Conservation (phyloP, 495 filamentous ascomycete species). For the Xylaria acuta region DNA sequence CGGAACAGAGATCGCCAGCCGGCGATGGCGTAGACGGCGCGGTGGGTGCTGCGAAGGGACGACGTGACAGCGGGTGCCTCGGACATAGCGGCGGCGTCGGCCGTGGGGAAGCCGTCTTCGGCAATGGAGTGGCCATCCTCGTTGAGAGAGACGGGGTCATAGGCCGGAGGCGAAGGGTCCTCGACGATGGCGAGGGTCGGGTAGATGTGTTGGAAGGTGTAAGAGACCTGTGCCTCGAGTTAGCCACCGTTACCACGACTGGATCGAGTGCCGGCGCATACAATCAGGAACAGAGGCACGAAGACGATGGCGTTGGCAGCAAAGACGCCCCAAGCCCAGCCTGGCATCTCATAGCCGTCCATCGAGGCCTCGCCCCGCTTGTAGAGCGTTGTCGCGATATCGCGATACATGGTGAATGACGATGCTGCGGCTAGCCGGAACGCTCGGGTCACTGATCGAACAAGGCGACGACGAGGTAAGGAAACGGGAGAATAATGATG, state of each 20-base stretch:
- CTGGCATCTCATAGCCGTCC: slow-evolving; percentile 39
- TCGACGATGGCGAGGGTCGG: slow-evolving; percentile 57
- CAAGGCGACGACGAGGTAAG: neutral
- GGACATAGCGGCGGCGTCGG: slow-evolving; percentile 33
- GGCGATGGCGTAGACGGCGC: slow-evolving; percentile 43
- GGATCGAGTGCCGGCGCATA: slow-evolving; percentile 29
- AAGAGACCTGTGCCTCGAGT: slow-evolving; percentile 41
- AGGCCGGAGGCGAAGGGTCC: slow-evolving; percentile 56
- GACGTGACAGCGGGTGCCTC: slow-evolving; percentile 46
- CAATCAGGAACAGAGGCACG: slow-evolving; percentile 45
- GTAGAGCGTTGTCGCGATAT: slow-evolving; percentile 43
- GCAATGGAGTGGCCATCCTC: slow-evolving; percentile 40
- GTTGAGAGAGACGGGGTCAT: slow-evolving; percentile 49
- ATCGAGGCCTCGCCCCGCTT: slow-evolving; percentile 38
- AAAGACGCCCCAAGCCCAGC: slow-evolving; percentile 38
- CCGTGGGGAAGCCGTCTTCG: slow-evolving; percentile 35
- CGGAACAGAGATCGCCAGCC: slow-evolving; percentile 51
- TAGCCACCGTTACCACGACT: slow-evolving; percentile 21
- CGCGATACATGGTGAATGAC: slow-evolving; percentile 41
- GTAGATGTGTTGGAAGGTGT: slow-evolving; percentile 48
- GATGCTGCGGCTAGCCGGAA: neutral
- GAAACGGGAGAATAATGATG: neutral
- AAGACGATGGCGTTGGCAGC: slow-evolving; percentile 46
- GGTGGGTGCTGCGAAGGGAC: slow-evolving; percentile 51
- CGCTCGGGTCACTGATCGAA: neutral